These are phyloP conservation scores for Talaromyces ruber DNA, from an alignment of 495 filamentous ascomycete species.

Conservation along the genomic window DNA sequence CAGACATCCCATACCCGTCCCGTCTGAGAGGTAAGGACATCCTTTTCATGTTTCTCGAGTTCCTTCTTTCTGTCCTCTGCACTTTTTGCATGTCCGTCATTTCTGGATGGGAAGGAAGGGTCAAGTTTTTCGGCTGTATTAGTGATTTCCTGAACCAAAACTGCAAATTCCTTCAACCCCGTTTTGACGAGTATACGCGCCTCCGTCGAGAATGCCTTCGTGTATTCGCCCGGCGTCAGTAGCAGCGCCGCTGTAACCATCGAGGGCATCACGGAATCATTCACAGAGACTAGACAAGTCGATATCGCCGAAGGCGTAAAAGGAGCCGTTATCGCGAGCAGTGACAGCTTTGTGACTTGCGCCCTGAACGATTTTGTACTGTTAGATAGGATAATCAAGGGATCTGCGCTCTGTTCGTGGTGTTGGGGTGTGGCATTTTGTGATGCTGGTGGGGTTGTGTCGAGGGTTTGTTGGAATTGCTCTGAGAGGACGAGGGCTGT, in stretches of 20 bases:
- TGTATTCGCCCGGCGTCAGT: slow-evolving; percentile 49
- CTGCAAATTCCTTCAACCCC: slow-evolving; percentile 28
- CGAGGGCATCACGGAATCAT: slow-evolving; percentile 57
- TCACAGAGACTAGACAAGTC: slow-evolving; percentile 56
- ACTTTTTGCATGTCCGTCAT: not conserved
- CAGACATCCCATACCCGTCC: slow-evolving; percentile 55
- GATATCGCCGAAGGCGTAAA: slow-evolving; percentile 70
- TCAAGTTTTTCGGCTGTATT: slow-evolving; percentile 16
- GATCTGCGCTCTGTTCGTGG: slow-evolving; percentile 11
- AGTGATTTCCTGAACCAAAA: slow-evolving; percentile 28
- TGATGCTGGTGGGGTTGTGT: slow-evolving; percentile 10
- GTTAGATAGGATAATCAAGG: slow-evolving; percentile 56
- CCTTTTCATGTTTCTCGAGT: slow-evolving; percentile 26
- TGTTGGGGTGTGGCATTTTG: not conserved
- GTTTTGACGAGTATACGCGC: slow-evolving; percentile 22
- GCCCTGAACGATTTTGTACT: slow-evolving; percentile 61
- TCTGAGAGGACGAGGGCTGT: slow-evolving; percentile 25
- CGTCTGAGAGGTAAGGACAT: slow-evolving; percentile 30
- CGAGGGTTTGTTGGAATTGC: slow-evolving; percentile 31
- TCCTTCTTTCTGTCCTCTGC: slow-evolving; percentile 17
- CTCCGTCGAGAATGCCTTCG: slow-evolving; percentile 49
- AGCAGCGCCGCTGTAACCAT: slow-evolving; percentile 61
- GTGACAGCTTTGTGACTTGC: slow-evolving; percentile 77
- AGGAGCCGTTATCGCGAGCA: slow-evolving; percentile 74
- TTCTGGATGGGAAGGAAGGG: not conserved